Conservation (phyloP, 768 basidiomycete species). For the Leucosporidium scottii region DNA sequence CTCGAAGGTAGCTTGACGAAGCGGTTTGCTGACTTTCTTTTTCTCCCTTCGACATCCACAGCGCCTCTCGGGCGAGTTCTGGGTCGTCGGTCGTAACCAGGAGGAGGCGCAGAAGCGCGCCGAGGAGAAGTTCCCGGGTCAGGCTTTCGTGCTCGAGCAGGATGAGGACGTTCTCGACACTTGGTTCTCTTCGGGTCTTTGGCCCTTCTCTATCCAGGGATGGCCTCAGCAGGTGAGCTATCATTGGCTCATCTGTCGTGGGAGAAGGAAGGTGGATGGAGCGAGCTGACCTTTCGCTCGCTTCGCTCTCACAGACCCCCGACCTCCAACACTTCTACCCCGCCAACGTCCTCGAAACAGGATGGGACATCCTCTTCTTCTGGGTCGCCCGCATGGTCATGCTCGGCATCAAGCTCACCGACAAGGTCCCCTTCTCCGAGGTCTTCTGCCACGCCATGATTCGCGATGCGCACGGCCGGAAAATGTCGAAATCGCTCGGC, state of each 20-base stretch:
- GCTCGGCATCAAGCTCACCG: constrained; percentile 82
- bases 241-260: background rate
- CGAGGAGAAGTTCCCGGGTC: constrained; percentile 56
- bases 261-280: background rate
- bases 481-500: constrained; percentile 97
- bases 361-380: constrained; percentile 99
- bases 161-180: constrained; percentile 98
- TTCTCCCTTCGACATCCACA: constrained; percentile 42
- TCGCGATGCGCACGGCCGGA: constrained; percentile 94
- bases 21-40: background rate
- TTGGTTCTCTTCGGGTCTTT: constrained; percentile 96
- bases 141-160: constrained; percentile 69
- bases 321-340: constrained; percentile 83
- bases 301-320: constrained; percentile 50
- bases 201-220: constrained; percentile 96
- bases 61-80: constrained; percentile 65
- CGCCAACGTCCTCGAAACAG: constrained; percentile 83
- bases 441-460: constrained; percentile 98
- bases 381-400: constrained; percentile 99
- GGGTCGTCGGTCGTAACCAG: constrained; percentile 78
- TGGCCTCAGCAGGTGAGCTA: constrained; percentile 80
- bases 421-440: constrained; percentile 84
- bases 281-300: constrained; percentile 10
- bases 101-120: constrained; percentile 75
- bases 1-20: too few species aligned